Evolutionary conservation across 2,329 filamentous ascomycete species (phyloP), one percentile per base, ranked within the genome.

Genomic region (Apiospora arundinis): DNA sequence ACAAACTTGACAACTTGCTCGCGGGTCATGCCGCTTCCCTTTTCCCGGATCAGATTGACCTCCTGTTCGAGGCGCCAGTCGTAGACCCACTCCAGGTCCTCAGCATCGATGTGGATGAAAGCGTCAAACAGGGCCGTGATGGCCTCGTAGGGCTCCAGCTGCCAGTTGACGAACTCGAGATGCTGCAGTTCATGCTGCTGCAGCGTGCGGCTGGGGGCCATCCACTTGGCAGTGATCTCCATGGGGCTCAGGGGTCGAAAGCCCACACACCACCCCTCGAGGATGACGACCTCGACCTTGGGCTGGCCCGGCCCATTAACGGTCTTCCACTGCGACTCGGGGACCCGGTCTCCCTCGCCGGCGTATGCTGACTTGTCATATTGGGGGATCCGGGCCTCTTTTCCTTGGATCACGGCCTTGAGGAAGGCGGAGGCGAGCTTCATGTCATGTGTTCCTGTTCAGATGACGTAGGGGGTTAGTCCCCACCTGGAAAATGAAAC

Each of bases 261-360:
- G 2, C 94, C 95, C 16, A 97, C 90, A 80, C 92, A 96, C 95
- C 95, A 97, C 23, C 95, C 95, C 81, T 98, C 95, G 74, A 97
- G 91, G 69, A 97, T 89, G 28, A 97, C 87, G 8, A 95, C 89
- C 32, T 88, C 81, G 32, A 88, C 82, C n/a, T 81, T 84, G 2
- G 78, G 80, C 69, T 88, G 84, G 11, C 86, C 86, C 0, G 81
- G 82, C 65, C 80, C 82, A 74, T 90, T 90, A 72, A 92, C 86
- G 18, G 78, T 78, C 37, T 86, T 82, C 93, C 94, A 97, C 66
- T 86, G 78, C 14, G 82, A 82, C 71, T 88, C 82, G 0, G 92
- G 89, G 0, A 89, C 84, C 68, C 95, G 91, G 82, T 97, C 94
- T 28, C 95, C 95, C 73, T 92, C 88, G 14, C 95, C 95, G 28